Percentiles rank a stretch among this genome's conserved stretches.
phyloP scores from a whole-genome alignment of 2,329 filamentous ascomycete species.

The Phialophora tarda region DNA sequence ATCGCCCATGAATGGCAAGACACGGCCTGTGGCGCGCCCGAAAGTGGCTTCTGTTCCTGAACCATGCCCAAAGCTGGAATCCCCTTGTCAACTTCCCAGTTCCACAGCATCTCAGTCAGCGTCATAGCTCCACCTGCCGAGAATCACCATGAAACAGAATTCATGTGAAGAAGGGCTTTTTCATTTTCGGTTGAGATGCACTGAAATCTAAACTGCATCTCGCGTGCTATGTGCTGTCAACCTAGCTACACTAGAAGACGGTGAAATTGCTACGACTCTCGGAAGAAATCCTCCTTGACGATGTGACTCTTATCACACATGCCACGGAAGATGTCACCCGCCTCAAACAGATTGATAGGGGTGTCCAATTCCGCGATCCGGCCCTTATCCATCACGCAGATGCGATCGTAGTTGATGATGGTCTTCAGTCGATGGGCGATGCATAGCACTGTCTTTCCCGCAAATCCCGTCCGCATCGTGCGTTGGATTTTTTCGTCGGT shows the following conservation, averaged over 20 bases:
- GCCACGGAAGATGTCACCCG: slow-evolving; percentile 77
- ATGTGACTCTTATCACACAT: slow-evolving; percentile 93
- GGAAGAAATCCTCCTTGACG: slow-evolving; percentile 48
- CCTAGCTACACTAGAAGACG: not conserved
- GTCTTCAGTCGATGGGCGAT: slow-evolving; percentile 92
- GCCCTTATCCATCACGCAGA: slow-evolving; percentile 94
- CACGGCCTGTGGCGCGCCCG: not conserved
- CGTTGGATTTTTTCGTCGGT: slow-evolving; percentile 94
- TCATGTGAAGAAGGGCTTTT: slow-evolving; percentile 2
- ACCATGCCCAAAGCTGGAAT: not conserved
- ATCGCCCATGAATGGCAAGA: not conserved
- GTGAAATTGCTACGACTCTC: slow-evolving; percentile 24
- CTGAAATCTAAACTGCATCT: slow-evolving; percentile 2
- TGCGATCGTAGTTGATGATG: slow-evolving; percentile 91
- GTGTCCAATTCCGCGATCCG: slow-evolving; percentile 83
- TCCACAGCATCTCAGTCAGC: not conserved
- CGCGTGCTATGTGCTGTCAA: not conserved
- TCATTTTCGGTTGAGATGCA: slow-evolving; percentile 3
- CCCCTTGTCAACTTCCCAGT: not conserved
- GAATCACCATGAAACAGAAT: not conserved
- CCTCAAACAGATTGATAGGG: slow-evolving; percentile 74
- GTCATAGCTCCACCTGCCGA: not conserved
- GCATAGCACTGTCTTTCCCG: slow-evolving; percentile 84
- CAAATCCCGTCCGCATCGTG: slow-evolving; percentile 84
- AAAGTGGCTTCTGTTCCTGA: slow-evolving; percentile 3